Base-by-base conservation (phyloP, 139 green algal species). In the Nannochloris sp. region DNA sequence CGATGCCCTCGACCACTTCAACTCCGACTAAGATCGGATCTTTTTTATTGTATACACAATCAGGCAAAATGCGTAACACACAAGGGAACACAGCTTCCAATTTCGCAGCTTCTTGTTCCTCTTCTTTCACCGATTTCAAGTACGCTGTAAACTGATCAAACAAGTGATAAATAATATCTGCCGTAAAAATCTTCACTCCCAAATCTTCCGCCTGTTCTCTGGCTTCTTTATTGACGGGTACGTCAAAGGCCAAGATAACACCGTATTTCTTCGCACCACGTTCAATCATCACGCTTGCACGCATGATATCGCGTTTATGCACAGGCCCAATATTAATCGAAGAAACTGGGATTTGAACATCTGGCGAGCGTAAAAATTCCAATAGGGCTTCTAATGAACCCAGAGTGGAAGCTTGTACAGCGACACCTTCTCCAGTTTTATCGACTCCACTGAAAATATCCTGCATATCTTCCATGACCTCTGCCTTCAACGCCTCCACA, bases 111-210 rank as follows among this genome's bases (percentile, higher is more conserved):
- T 91, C 81, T 71, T 92, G 81, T 79, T 95, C 89, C 55, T 90
- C 70, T 46, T 81, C 75, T 72, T 89, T 92, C 10, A 85, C 71
- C 61, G 80, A 59, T 58, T 82, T 78, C 46, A 93, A 82, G 73
- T 89, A 94, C 12, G 81, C 83, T 4, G 75, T 93, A 81, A 97
- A 96, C 70, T 97, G 90, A 83, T 99, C 94, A 55, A 99, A 99
- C 23, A 99, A 85, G 85, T 99, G 94, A 79, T 99, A 99, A 76
- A 99, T 99, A 82, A 99, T 98, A 81, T 99, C 94, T 12, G 94
- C 94, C 0, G 90, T 97, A 74, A 99, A 96, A 64, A 99, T 86
- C 24, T 70, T 81, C 13, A 98, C 93, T 9, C 83, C 83, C 56
- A 90, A 63, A 65, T 93, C 85, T 37, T 96, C 81, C 0, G 92